phyloP scores from a whole-genome alignment of 257 asterid species.

The Solanum paucissectum region DNA sequence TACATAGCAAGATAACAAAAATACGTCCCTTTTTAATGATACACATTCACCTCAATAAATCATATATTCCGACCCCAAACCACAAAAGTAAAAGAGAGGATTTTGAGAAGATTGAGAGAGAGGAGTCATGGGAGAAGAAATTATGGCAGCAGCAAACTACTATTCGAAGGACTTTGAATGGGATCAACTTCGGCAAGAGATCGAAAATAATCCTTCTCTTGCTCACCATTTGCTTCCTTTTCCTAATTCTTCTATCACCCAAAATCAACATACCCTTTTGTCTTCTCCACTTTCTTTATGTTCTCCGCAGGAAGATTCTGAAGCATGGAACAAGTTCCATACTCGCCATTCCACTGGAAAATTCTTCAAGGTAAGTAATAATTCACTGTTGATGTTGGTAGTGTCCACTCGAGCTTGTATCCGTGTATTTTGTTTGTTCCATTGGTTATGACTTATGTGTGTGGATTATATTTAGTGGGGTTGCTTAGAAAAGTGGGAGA shows the following conservation, averaged over 20 bases:
- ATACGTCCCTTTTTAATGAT: no score
- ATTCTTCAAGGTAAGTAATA: constrained; percentile 63
- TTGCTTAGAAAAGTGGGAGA: neutral
- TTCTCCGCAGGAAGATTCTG: constrained; percentile 23
- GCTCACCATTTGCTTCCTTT: constrained; percentile 52
- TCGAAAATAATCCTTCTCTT: constrained; percentile 45
- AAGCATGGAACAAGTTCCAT: constrained; percentile 76
- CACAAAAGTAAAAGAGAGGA: neutral
- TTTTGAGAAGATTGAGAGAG: neutral
- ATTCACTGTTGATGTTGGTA: neutral
- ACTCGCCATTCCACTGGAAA: constrained; percentile 77
- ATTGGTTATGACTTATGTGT: neutral
- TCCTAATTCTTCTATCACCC: neutral
- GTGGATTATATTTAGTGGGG: neutral
- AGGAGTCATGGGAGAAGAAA: constrained; percentile 3
- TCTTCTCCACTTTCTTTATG: neutral
- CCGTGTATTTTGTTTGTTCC: neutral
- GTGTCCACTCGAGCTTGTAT: neutral
- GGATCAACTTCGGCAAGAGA: constrained; percentile 50
- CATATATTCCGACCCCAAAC: no score
- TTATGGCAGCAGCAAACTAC: constrained; percentile 36
- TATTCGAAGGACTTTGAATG: constrained; percentile 74
- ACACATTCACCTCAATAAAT: no score
- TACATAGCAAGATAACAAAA: no score
- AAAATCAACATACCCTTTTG: neutral